Conservation (phyloP, 352 stramenopile genomes). For the Globisporangium lucens region DNA sequence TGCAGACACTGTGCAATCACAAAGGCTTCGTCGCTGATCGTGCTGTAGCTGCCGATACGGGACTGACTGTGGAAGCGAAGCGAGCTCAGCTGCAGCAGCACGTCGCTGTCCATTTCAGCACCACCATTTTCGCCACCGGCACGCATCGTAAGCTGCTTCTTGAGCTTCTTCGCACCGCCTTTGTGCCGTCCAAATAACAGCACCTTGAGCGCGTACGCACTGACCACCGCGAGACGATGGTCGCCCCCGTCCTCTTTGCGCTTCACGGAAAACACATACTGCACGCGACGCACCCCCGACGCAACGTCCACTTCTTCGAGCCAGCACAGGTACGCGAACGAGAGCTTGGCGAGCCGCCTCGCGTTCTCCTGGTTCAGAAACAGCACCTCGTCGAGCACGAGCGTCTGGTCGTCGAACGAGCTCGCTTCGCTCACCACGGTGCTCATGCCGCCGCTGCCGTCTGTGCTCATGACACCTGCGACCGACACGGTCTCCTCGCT, state of each 20-base stretch:
- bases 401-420: constrained; percentile 34
- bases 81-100: constrained; percentile 23
- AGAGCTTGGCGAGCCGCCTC: constrained; percentile 34
- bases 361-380: constrained; percentile 49
- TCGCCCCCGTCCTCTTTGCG: constrained; percentile 14
- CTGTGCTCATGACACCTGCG: constrained; percentile 31
- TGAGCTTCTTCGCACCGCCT: not conserved
- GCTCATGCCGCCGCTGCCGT: constrained; percentile 27
- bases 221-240: constrained; percentile 53
- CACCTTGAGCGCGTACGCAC: constrained; percentile 53
- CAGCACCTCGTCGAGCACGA: constrained; percentile 26
- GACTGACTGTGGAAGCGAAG: constrained; percentile 70
- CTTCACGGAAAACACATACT: constrained; percentile 59
- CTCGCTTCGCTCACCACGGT: constrained; percentile 52
- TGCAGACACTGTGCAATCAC: constrained; percentile 38
- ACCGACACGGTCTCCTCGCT: constrained; percentile 12
- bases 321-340: constrained; percentile 60
- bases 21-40: constrained; percentile 53
- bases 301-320: constrained; percentile 72
- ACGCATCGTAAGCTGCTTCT: constrained; percentile 3
- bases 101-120: constrained; percentile 12
- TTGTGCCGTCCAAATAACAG: constrained; percentile 33
- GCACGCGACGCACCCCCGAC: constrained; percentile 53
- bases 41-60: constrained; percentile 72
- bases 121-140: not conserved